Evolutionary conservation across 768 basidiomycete genomes (phyloP), one percentile per base, ranked within the genome.

Genomic region (Ramaria sp.): DNA sequence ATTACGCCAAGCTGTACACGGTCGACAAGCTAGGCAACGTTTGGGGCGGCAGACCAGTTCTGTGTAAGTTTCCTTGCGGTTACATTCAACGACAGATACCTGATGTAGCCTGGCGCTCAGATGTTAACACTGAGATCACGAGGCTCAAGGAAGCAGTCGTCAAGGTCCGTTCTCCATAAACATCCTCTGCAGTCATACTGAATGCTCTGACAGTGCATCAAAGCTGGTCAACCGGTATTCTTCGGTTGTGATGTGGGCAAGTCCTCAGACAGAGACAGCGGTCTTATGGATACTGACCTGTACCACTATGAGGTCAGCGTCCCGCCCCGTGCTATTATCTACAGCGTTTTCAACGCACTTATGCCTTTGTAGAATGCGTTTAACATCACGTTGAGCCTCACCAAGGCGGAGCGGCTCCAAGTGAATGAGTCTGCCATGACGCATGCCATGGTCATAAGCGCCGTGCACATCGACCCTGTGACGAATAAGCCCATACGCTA

Each of bases 161-260:
- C 55, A 83, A 83, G 71, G 78, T 75, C 50, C 51, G 68, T 55
- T 22, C 18, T 55, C 13, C 32, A 34, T 24, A 59, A 52, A 16
- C 18, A 15, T 18, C 18, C 55, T 39, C 30, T 12, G 10, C 27
- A 32, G n/a, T 37, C 16, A 34, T 25, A 28, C 45, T 51, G n/a
- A 16, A 37, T 34, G 13, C 30, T 32, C 28, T 24, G 34, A 25
- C 56, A 79, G 75, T 74, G 85, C 66, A 79, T 95, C 72, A 90
- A 90, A 68, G 85, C 87, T 24, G 87, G 89, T 38, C 81, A 83
- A 37, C 86, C 93, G 4, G 85, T 94, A 43, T 96, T 95, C 78
- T 97, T 97, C 64, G 95, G 93, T 0, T 96, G 94, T 65, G 95
- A 98, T 64, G 92, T 96, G 43, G 93, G 92, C 34, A 80, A 96